Base-by-base conservation (phyloP, 768 basidiomycete species). In the Chalciporus sphaerocephalus region DNA sequence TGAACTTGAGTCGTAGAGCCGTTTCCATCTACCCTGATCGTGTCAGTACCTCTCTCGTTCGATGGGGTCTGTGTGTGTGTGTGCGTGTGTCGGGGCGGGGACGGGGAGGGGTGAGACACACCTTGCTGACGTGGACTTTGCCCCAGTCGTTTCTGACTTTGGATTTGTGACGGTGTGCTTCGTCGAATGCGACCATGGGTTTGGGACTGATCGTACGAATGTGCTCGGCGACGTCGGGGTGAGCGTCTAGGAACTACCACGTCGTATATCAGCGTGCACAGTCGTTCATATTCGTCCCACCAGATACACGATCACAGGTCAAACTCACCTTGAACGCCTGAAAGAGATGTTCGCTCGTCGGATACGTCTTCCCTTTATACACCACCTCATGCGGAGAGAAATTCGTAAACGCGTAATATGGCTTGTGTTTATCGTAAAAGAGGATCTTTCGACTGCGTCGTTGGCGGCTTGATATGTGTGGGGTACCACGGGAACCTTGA, bases 331-430 rank as follows among this genome's bases (percentile, higher is more conserved):
- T 87, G 69, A 85, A 81, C 0, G 85, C 83, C 55, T 87, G 85
- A 54, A 85, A 87, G 16, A 87, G 74, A 61, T 87, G 86, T 55
- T 87, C 86, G 59, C 83, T 83, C 6, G 85, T 88, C 0, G 83
- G 83, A 52, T 87, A 88, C 33, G 67, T 68, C 56, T 79, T 81
- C 16, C 79, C 78, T 18, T 78, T 71, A 53, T 85, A 83, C 15
- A 73, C 57, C 7, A 88, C 80, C n/a, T 79, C 71, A 61, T 86
- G 82, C 0, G 78, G 61, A 1, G 86, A 86, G 56, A 85, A 86
- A 54, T 86, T 86, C 6, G 84, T 85, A 54, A 86, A 85, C 15
- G 80, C 83, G 54, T 85, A 85, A 50, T 83, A 71, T 2, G 81
- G 83, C 43, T 81, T 72, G 27, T 75, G 64, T 56, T 78, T 85